Percentiles rank a stretch among this genome's conserved stretches.
Conservation (phyloP, 805 yeast species). For the Ogataea nitratoaversa region DNA sequence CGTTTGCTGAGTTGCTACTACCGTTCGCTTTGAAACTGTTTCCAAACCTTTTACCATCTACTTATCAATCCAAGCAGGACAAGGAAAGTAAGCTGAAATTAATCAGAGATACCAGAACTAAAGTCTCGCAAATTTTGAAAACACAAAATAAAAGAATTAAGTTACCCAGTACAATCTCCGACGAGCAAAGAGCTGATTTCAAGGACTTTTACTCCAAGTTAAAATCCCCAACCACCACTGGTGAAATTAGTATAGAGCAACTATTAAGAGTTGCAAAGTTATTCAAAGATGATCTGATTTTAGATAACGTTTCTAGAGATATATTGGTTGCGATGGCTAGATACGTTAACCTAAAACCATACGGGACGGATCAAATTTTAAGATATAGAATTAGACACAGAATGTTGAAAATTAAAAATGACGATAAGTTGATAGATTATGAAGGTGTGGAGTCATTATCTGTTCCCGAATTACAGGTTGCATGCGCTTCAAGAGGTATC, state of each 20-base stretch:
- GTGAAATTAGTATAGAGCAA: conserved; percentile 59
- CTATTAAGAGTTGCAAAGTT: conserved; percentile 76
- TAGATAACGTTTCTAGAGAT: conserved; percentile 88
- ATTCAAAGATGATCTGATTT: conserved; percentile 89
- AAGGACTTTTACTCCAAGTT: conserved; percentile 71
- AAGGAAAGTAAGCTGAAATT: conserved; percentile 50
- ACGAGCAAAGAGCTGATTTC: conserved; percentile 71
- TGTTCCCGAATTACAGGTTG: conserved; percentile 77
- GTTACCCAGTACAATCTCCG: conserved; percentile 58
- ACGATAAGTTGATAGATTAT: conserved; percentile 84
- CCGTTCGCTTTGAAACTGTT: conserved; percentile 86
- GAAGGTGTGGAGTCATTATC: conserved; percentile 86
- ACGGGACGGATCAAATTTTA: conserved; percentile 84
- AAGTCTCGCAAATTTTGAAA: conserved; percentile 57
- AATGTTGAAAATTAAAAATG: conserved; percentile 81
- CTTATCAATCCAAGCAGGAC: conserved; percentile 66
- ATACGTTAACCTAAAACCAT: conserved; percentile 86
- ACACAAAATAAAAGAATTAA: conserved; percentile 72
- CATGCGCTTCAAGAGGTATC: conserved; percentile 93
- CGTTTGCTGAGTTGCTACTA: conserved; percentile 89
- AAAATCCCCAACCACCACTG: conserved; percentile 48
- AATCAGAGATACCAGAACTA: conserved; percentile 55
- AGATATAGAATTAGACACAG: conserved; percentile 90
- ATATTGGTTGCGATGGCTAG: conserved; percentile 89
- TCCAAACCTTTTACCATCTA: conserved; percentile 91